Conservation (phyloP, 192 early-diverging fungal species). For the Obelidium mucronatum region DNA sequence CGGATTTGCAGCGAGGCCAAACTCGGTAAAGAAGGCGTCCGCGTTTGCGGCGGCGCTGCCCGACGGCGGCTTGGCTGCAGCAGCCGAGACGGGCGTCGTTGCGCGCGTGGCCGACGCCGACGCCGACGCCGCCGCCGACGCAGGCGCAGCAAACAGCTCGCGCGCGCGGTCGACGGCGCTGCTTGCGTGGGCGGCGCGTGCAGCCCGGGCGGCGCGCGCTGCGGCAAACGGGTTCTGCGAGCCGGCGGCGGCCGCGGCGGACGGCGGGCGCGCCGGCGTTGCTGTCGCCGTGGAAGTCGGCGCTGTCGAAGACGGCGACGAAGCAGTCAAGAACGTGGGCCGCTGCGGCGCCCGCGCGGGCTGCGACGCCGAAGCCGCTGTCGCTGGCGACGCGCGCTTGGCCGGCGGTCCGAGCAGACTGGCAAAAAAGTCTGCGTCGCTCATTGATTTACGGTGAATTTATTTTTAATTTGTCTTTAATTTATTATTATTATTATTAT, state of each 20-base stretch:
- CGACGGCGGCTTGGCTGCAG: neutral
- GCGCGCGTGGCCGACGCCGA: neutral
- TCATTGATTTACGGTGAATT: too few relatives aligned
- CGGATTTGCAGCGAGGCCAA: neutral
- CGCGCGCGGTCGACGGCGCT: conserved; percentile 21
- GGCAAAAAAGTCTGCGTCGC: conserved; percentile 3
- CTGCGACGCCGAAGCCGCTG: neutral
- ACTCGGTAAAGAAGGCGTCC: neutral
- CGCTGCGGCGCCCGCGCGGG: neutral
- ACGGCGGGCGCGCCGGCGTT: neutral
- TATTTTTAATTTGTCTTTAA: too few relatives aligned
- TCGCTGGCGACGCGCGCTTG: neutral
- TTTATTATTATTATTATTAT: too few relatives aligned
- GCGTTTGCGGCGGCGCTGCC: neutral
- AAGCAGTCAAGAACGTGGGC: neutral
- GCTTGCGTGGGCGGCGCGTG: neutral
- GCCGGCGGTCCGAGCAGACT: neutral
- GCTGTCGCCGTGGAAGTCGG: neutral
- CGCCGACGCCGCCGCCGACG: neutral
- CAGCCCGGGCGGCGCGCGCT: conserved; percentile 29
- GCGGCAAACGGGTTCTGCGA: conserved; percentile 32
- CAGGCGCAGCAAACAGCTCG: conserved; percentile 18
- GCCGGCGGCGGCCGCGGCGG: neutral
- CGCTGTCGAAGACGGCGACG: neutral
- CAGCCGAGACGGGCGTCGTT: neutral